A percentile compares a stretch with the other conserved stretches of the same genome.
These are phyloP conservation scores for Ajuga chamaepitys DNA, from an alignment of 257 asterid species.

Conservation along the genomic window DNA sequence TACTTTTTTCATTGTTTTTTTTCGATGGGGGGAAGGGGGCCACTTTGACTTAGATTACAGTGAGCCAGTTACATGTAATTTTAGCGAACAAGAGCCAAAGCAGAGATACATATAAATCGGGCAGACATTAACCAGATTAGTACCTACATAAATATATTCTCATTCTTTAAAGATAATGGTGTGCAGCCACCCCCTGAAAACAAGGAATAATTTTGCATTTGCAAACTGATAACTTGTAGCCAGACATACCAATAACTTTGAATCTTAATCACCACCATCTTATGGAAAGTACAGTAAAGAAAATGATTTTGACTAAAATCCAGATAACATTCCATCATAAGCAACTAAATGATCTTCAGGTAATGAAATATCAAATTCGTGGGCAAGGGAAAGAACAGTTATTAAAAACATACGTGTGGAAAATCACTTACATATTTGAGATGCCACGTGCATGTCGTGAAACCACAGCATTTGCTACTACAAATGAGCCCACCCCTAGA, in stretches of 20 bases:
- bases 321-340: neutral
- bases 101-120: neutral
- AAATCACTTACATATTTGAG: conserved; percentile 43
- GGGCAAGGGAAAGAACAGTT: neutral
- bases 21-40: neutral
- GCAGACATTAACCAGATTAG: neutral
- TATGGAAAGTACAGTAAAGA: neutral
- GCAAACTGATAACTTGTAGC: neutral
- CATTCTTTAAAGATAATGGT: neutral
- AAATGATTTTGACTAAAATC: neutral
- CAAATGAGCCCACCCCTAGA: conserved; percentile 93
- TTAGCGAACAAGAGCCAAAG: neutral
- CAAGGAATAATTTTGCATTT: neutral
- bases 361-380: neutral
- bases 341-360: neutral
- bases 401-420: neutral
- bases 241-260: neutral
- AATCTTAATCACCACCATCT: neutral
- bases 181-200: neutral
- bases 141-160: neutral
- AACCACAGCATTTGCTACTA: conserved; percentile 75
- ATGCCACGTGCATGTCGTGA: conserved; percentile 85
- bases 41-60: neutral
- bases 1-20: neutral
- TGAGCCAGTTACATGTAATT: neutral